Conservation (phyloP, 73 alveolate genomes). For the Paramecium pentaurelia region DNA sequence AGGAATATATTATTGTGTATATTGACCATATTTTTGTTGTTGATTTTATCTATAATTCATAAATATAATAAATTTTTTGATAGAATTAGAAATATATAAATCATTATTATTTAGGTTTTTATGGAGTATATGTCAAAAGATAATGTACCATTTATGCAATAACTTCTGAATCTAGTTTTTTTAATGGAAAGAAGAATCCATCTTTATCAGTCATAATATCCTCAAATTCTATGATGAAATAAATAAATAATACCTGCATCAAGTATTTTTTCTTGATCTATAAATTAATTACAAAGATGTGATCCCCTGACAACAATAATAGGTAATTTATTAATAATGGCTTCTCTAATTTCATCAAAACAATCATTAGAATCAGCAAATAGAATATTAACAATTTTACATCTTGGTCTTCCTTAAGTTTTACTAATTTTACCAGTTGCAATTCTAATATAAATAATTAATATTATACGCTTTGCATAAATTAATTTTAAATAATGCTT, state of each 20-base stretch:
- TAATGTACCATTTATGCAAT: conserved; percentile 51
- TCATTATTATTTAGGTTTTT: background rate
- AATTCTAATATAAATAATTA: background rate
- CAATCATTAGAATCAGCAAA: conserved; percentile 53
- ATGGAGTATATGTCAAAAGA: conserved; percentile 50
- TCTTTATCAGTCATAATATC: conserved; percentile 39
- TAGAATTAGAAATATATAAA: background rate
- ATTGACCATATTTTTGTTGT: too few relatives aligned
- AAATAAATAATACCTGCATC: background rate
- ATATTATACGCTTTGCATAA: conserved; percentile 1
- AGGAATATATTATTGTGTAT: too few relatives aligned
- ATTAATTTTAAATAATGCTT: background rate
- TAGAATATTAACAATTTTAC: conserved; percentile 44
- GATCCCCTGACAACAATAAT: background rate
- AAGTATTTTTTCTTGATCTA: background rate
- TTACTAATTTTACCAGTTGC: conserved; percentile 7
- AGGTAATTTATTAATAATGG: conserved; percentile 66
- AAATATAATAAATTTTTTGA: background rate
- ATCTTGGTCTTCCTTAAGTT: conserved; percentile 41
- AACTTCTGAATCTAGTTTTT: conserved; percentile 48
- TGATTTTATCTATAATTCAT: too few relatives aligned
- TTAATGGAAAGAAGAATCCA: conserved; percentile 36
- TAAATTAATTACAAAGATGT: conserved; percentile 38
- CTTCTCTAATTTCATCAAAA: conserved; percentile 59
- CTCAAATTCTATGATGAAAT: background rate